Conservation (phyloP, 2,329 filamentous ascomycete genomes). For the Drechslera avenae region DNA sequence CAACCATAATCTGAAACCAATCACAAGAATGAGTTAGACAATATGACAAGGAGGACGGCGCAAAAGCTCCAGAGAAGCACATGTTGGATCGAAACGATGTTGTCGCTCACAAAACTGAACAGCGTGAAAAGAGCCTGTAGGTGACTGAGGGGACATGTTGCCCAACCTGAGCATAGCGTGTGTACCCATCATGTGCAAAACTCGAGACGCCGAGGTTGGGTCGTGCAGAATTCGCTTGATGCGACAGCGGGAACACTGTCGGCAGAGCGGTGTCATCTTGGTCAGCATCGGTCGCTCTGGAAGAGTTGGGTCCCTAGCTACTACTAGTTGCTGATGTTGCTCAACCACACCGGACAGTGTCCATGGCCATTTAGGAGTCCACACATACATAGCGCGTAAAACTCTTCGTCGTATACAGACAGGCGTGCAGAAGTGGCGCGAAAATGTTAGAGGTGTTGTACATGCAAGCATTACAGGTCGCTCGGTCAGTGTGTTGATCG, state of each 20-base stretch:
- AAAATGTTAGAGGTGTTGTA: slow-evolving; percentile 14
- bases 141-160: background rate
- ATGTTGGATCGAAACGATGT: background rate
- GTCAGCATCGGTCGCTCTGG: too few species aligned
- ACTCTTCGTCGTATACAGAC: slow-evolving; percentile 60
- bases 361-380: slow-evolving; percentile 74
- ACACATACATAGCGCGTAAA: slow-evolving; percentile 22
- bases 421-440: slow-evolving; percentile 63
- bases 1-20: background rate
- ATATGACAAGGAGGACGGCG: background rate
- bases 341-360: slow-evolving; percentile 75
- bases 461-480: slow-evolving; percentile 6
- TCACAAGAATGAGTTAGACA: slow-evolving; percentile 1
- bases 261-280: background rate
- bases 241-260: background rate
- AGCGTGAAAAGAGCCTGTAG: background rate
- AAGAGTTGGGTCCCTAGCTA: background rate
- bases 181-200: background rate
- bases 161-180: background rate
- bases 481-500: slow-evolving; percentile 3
- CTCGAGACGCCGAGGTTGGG: background rate
- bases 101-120: background rate
- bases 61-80: background rate
- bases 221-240: background rate
- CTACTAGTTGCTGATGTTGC: slow-evolving; percentile 70